These are phyloP conservation scores for Medicago truncatula DNA, from an alignment of 306 rosid species.

Conservation along the genomic window DNA sequence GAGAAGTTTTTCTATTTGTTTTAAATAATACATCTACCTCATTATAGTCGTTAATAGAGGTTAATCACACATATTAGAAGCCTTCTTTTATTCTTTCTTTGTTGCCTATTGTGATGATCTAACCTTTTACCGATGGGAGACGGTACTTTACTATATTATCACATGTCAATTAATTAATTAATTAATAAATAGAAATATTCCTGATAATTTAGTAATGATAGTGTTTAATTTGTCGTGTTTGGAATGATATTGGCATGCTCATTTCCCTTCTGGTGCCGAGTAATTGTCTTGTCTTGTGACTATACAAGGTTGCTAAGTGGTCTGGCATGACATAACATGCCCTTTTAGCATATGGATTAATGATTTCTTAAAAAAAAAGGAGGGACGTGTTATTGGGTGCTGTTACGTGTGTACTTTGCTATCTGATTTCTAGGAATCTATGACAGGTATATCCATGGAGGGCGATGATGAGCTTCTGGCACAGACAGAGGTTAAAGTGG, in stretches of 20 bases:
- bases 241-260: conserved; percentile 9
- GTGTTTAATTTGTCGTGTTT: conserved; percentile 16
- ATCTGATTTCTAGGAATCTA: conserved; percentile 40
- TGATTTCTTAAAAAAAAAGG: conserved; percentile 8
- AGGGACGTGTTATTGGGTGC: conserved; percentile 10
- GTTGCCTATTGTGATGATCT: conserved; percentile 11
- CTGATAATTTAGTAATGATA: conserved; percentile 29
- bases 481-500: conserved; percentile 70
- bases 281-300: not conserved
- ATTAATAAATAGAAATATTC: conserved; percentile 9
- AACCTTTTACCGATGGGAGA: not conserved
- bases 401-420: conserved; percentile 35
- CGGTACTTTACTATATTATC: not conserved
- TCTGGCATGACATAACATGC: conserved; percentile 4
- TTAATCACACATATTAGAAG: not conserved
- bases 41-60: not conserved
- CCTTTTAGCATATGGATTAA: not conserved
- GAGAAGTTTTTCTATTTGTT: conserved; percentile 11
- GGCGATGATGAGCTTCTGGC: conserved; percentile 95
- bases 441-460: conserved; percentile 92
- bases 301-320: conserved; percentile 18
- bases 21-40: conserved; percentile 1
- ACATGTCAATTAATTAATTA: conserved; percentile 2
- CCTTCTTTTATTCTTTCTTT: conserved; percentile 7
- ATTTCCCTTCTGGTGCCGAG: conserved; percentile 17